These are phyloP conservation scores for Bolboschoenus planiculmis DNA, from an alignment of 176 grass and related monocot genomes.

Conservation along the genomic window DNA sequence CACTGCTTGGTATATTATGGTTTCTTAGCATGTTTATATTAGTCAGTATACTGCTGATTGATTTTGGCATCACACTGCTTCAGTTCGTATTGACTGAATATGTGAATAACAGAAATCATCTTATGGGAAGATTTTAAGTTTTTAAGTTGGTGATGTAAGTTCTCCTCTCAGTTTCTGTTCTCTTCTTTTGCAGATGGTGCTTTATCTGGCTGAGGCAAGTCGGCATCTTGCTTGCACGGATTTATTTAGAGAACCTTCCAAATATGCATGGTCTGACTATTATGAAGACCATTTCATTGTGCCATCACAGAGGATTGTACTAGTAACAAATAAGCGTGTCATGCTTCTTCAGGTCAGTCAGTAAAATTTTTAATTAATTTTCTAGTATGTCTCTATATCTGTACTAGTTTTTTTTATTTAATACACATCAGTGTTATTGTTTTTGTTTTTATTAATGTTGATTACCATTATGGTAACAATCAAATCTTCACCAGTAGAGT, in stretches of 20 bases:
- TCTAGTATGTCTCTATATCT: conserved; percentile 21
- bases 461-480: background rate
- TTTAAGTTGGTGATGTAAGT: background rate
- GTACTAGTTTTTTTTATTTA: background rate
- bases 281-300: conserved; percentile 86
- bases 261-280: conserved; percentile 99
- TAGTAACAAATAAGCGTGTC: conserved; percentile 82
- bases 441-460: background rate
- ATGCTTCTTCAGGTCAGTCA: conserved; percentile 78
- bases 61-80: no score
- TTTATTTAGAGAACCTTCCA: conserved; percentile 95
- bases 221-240: conserved; percentile 89
- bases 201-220: conserved; percentile 93
- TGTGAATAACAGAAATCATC: background rate
- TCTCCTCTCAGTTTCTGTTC: conserved; percentile 20
- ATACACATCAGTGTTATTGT: background rate
- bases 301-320: conserved; percentile 61
- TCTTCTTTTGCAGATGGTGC: conserved; percentile 66
- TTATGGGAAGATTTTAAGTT: background rate
- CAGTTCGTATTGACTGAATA: background rate
- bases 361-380: conserved; percentile 7
- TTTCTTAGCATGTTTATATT: no score
- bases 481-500: background rate
- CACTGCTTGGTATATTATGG: no score
- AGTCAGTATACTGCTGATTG: no score